Evolutionary conservation across 192 early-diverging fungal genomes (phyloP).

Genomic region (Umbelopsis sp.): DNA sequence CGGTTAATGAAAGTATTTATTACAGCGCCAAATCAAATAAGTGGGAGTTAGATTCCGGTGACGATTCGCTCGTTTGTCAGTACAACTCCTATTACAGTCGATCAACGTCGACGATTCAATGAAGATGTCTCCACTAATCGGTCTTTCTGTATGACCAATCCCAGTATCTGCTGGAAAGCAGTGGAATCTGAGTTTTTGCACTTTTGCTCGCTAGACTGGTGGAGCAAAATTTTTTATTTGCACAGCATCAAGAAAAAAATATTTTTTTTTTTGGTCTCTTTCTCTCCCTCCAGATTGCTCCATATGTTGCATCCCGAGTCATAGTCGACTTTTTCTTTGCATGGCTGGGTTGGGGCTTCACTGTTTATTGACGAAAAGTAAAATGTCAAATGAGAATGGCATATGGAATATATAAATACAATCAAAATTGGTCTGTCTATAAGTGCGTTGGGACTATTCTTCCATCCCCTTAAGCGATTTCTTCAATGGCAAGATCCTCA

Average conservation of each 20-base stretch:
- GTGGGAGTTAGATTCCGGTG: background rate
- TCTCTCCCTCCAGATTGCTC: no score
- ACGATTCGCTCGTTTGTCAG: background rate
- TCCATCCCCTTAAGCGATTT: slow-evolving; percentile 32
- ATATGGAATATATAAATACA: background rate
- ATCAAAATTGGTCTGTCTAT: background rate
- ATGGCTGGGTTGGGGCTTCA: no score
- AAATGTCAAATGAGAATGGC: no score
- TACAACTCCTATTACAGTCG: background rate
- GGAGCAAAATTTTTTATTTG: background rate
- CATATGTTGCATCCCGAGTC: no score
- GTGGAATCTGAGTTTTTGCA: slow-evolving; percentile 19
- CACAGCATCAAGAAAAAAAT: background rate
- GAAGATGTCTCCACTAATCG: slow-evolving; percentile 8
- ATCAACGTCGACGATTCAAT: slow-evolving; percentile 6
- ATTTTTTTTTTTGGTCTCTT: background rate
- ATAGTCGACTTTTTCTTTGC: no score
- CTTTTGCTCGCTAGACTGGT: background rate
- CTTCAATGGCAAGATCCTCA: slow-evolving; percentile 41
- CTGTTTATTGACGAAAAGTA: no score
- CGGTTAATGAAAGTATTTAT: no score
- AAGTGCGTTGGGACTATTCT: background rate
- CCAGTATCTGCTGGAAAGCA: slow-evolving; percentile 5
- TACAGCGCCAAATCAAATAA: no score
- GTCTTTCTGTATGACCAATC: slow-evolving; percentile 16